A percentile compares a stretch with the other conserved stretches of the same genome.
Evolutionary conservation across 805 yeast species (phyloP).

Genomic region (Tanozyma kutaoensis): DNA sequence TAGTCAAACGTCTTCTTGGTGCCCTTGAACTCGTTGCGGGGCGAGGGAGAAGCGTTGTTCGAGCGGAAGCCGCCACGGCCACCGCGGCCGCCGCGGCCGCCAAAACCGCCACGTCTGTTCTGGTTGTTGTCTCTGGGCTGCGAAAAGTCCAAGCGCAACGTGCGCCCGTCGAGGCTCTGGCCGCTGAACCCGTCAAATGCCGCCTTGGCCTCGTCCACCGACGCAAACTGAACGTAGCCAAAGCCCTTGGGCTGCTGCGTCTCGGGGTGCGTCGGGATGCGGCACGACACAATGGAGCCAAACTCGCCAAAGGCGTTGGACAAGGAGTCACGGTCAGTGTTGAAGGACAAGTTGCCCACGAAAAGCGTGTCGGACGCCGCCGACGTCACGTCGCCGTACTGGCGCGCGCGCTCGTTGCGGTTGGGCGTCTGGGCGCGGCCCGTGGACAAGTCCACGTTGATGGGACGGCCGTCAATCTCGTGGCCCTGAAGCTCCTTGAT

Average conservation of each 20-base stretch:
- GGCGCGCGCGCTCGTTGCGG: slow-evolving; percentile 59
- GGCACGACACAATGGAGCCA: slow-evolving; percentile 78
- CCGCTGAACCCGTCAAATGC: slow-evolving; percentile 86
- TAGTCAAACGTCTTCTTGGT: slow-evolving; percentile 73
- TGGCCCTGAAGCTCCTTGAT: slow-evolving; percentile 74
- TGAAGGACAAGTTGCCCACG: slow-evolving; percentile 91
- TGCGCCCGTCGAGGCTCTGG: slow-evolving; percentile 78
- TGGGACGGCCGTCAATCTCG: slow-evolving; percentile 95
- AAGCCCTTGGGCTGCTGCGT: slow-evolving; percentile 98
- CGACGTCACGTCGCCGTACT: slow-evolving; percentile 83
- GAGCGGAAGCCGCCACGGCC: slow-evolving; percentile 16
- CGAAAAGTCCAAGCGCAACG: slow-evolving; percentile 90
- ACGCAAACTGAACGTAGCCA: slow-evolving; percentile 88
- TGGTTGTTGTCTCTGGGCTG: slow-evolving; percentile 59
- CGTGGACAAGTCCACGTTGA: slow-evolving; percentile 85
- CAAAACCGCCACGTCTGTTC: slow-evolving; percentile 18
- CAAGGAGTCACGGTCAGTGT: slow-evolving; percentile 69
- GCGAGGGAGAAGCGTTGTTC: slow-evolving; percentile 36
- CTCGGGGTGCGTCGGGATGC: slow-evolving; percentile 97
- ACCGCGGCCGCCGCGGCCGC: slow-evolving; percentile 9
- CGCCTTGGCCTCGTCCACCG: slow-evolving; percentile 79
- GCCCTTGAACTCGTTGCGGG: slow-evolving; percentile 74
- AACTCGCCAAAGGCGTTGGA: slow-evolving; percentile 59
- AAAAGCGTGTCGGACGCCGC: slow-evolving; percentile 93
- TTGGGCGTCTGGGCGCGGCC: slow-evolving; percentile 50